Evolutionary conservation across 164 flowering plant genomes (phyloP).

Genomic region (Aristolochia fimbriata): DNA sequence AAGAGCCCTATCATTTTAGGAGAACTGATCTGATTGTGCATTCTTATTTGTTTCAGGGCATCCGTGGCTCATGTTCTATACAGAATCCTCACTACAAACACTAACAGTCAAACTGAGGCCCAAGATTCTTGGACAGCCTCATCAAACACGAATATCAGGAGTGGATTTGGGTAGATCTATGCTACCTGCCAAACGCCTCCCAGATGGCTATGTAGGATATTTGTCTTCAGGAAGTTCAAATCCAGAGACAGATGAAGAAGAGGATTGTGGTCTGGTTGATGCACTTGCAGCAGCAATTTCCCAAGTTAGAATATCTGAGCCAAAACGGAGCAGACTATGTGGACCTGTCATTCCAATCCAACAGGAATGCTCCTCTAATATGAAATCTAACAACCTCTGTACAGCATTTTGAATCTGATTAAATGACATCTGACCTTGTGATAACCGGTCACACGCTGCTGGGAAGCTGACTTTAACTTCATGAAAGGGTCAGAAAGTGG

Average conservation of each 20-base stretch:
- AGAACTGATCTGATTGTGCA: not conserved
- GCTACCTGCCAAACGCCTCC: too few species aligned
- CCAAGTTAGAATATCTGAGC: conserved; percentile 70
- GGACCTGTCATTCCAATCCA: conserved; percentile 48
- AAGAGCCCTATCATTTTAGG: too few species aligned
- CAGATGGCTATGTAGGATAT: not conserved
- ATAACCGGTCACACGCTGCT: not conserved
- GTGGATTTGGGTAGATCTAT: conserved; percentile 2
- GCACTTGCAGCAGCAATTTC: conserved; percentile 80
- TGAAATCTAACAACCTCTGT: conserved; percentile 68
- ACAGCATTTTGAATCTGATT: conserved; percentile 63
- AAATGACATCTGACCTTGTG: conserved; percentile 13
- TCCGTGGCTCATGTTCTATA: conserved; percentile 83
- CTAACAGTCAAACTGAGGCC: conserved; percentile 39
- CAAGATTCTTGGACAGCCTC: conserved; percentile 21
- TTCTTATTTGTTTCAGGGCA: conserved; percentile 48
- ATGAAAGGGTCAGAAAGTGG: conserved; percentile 2
- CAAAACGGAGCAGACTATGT: conserved; percentile 78
- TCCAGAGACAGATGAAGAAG: conserved; percentile 37
- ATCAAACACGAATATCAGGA: conserved; percentile 9
- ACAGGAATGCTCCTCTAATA: conserved; percentile 72
- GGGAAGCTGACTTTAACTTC: conserved; percentile 5
- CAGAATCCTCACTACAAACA: conserved; percentile 51
- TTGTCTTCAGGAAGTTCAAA: conserved; percentile 14
- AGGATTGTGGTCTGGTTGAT: conserved; percentile 61